Evolutionary conservation across 2,329 filamentous ascomycete genomes (phyloP), one percentile per base, ranked within the genome.

Genomic region (Microcera coccophila): DNA sequence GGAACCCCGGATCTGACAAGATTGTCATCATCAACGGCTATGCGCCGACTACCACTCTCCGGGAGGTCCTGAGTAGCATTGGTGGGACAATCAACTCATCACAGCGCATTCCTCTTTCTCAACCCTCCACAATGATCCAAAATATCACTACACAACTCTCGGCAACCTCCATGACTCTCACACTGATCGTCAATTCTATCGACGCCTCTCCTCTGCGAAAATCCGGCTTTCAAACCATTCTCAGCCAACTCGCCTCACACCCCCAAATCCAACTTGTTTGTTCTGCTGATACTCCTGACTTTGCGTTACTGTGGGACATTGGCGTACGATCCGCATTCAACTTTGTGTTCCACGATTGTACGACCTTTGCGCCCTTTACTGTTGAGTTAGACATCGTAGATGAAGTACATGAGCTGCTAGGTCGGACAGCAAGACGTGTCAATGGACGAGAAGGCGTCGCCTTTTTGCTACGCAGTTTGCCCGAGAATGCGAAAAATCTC

Each of bases 21-120:
- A 88, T 95, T 49, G 81, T 95, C 28, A 74, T 97, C 5, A 76
- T 95, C 48, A 97, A 97, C 64, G 93, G 90, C 28, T 94, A 96
- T 65, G 71, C 82, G 4, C 76, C 78, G 12, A 79, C 76, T 9
- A 74, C 81, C 26, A 83, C 79, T 1, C 66, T 87, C 31, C 79
- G 84, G 45, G 85, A 90, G 54, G 72, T 91, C 21, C 69, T 93
- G 26, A 73, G 72, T 16, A 87, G 82, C 7, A 67, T 97, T 17
- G 82, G 82, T 36, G 70, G 74, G 3, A 81, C 86, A 7, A 66
- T 90, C 59, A 69, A 71, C 48, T 72, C 69, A 28, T 63, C 62
- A 53, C 71, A 65, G 52, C 74, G 66, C 38, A 65, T 76, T 8
- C 68, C 72, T 12, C 76, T 82, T 3, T 78, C 82, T 3, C 84